Evolutionary conservation across 805 yeast genomes (phyloP), one percentile per base, ranked within the genome.

Genomic region (Candida palmyrensis): DNA sequence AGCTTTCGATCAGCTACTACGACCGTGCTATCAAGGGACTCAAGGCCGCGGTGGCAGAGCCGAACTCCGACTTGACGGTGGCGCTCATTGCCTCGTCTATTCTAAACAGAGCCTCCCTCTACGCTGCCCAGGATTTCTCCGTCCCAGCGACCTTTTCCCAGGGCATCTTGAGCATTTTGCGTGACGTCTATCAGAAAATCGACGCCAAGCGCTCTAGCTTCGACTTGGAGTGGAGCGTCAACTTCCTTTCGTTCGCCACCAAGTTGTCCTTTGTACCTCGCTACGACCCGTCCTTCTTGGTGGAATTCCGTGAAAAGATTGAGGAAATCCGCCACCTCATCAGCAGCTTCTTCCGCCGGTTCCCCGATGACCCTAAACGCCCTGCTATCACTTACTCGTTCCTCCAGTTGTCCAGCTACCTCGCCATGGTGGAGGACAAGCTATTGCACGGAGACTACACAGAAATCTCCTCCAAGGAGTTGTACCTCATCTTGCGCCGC

Each of bases 201-300:
- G 27, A 14, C 13, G 26, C 25, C 4, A 17, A 10, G 13, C 13
- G 6, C 21, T 17, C 32, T 22, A 18, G 26, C n/a, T 14, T 23
- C 5, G 39, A 32, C 12, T 15, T 39, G 22, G 12, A 27, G 3
- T 36, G 34, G 42, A 27, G 43, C 8, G 24, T 41, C 13, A 39
- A 40, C 14, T 49, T 40, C 25, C 27, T 51, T n/a, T 29, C 37
- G 7, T 40, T 41, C 31, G 47, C 53, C n/a, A 34, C 44, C n/a
- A 39, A 35, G 15, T 32, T 48, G 8, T 22, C 24, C 6, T 29
- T 41, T 23, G 35, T 59, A 18, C 59, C 59, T 15, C 29, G 46
- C 2, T 56, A 56, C 36, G 41, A 47, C 21, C 55, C 59, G 2
- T 19, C 37, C 8, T 47, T 45, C 27, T 25, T 54, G 8, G 28